A percentile compares a stretch with the other conserved stretches of the same genome.
These are phyloP conservation scores for Patellifolia procumbens DNA, from an alignment of 179 eudicot species.

Conservation along the genomic window DNA sequence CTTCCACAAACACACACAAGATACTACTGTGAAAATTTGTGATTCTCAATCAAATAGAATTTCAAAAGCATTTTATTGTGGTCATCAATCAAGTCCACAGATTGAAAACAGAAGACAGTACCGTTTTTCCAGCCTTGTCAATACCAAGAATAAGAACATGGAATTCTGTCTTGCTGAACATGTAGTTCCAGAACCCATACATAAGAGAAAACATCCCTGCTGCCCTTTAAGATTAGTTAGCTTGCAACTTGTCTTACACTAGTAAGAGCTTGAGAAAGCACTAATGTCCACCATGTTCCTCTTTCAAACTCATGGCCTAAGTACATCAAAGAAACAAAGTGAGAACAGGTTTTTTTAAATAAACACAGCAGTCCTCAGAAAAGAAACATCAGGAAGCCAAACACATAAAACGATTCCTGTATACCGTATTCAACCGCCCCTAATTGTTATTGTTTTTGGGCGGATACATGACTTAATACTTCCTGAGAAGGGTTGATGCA, in stretches of 20 bases:
- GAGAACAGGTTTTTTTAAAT: neutral
- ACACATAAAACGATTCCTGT: neutral
- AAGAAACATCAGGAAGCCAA: neutral
- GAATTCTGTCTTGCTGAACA: constrained; percentile 90
- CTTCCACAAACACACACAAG: neutral
- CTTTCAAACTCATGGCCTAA: constrained; percentile 18
- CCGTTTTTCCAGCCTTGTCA: constrained; percentile 98
- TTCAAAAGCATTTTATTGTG: neutral
- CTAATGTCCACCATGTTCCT: constrained; percentile 15
- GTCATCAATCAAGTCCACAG: neutral
- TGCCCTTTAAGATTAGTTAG: constrained; percentile 20
- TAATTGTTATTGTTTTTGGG: neutral
- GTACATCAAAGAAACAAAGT: neutral
- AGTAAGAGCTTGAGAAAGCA: constrained; percentile 26
- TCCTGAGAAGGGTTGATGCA: neutral
- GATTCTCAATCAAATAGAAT: neutral
- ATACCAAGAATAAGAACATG: constrained; percentile 97
- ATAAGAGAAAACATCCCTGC: constrained; percentile 82
- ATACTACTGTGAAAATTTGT: neutral
- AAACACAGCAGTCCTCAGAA: neutral
- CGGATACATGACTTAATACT: neutral
- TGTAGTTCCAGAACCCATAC: constrained; percentile 85
- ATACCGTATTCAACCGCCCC: neutral
- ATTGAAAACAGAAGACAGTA: constrained; percentile 24
- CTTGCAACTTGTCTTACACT: constrained; percentile 29